phyloP scores from a whole-genome alignment of 345 rosid species.

The Pistacia integerrima region DNA sequence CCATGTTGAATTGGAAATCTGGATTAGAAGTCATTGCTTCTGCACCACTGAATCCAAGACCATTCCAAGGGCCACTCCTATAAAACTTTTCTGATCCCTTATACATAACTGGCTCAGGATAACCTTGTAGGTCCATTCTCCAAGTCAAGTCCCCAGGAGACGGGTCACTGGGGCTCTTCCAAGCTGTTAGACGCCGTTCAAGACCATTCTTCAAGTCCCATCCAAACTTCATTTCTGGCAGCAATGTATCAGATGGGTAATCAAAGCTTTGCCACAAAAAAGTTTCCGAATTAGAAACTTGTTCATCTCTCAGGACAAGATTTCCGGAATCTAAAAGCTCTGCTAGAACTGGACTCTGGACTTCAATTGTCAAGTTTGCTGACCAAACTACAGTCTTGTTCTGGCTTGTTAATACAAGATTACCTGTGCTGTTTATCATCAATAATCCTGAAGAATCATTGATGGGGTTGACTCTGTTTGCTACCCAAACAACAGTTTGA shows the following conservation, averaged over 20 bases:
- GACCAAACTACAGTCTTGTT: slow-evolving; percentile 27
- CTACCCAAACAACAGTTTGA: slow-evolving; percentile 44
- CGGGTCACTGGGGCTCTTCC: slow-evolving; percentile 51
- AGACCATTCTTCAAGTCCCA: slow-evolving; percentile 37
- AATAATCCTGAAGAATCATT: slow-evolving; percentile 15
- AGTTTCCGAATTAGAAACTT: neutral
- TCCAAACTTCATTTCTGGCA: slow-evolving; percentile 61
- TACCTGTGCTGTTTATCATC: slow-evolving; percentile 21
- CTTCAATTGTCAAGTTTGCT: slow-evolving; percentile 17
- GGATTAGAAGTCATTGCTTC: slow-evolving; percentile 37
- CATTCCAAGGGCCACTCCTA: slow-evolving; percentile 60
- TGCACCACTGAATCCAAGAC: slow-evolving; percentile 46
- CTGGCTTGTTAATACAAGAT: slow-evolving; percentile 24
- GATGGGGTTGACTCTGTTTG: slow-evolving; percentile 38
- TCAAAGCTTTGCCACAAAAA: slow-evolving; percentile 61
- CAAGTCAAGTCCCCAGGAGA: slow-evolving; percentile 40
- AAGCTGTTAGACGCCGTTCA: slow-evolving; percentile 36
- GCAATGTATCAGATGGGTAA: slow-evolving; percentile 51
- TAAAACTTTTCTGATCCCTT: slow-evolving; percentile 19
- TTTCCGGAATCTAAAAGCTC: slow-evolving; percentile 33
- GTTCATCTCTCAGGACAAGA: slow-evolving; percentile 24
- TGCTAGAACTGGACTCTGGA: slow-evolving; percentile 7
- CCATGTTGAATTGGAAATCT: slow-evolving; percentile 30
- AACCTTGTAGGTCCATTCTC: slow-evolving; percentile 26
- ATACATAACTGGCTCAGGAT: slow-evolving; percentile 40